A percentile compares a stretch with the other conserved stretches of the same genome.
Conservation (phyloP, 2,329 filamentous ascomycete genomes). For the Fusarium transvaalense region DNA sequence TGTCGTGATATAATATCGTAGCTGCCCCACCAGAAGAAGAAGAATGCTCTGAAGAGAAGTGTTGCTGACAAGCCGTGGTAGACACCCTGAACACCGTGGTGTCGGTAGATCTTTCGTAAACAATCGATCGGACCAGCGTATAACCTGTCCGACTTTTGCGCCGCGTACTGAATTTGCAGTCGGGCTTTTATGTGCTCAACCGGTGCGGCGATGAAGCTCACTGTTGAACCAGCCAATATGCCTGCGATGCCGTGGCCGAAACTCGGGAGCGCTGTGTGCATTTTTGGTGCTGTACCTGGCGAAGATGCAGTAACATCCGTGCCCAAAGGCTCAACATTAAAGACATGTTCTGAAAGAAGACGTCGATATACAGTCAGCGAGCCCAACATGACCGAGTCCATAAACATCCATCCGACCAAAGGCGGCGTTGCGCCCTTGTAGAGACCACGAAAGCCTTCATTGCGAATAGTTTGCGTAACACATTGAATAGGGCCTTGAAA, state of each 20-base stretch:
- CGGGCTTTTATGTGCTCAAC: constrained; percentile 96
- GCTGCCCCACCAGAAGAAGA: constrained; percentile 98
- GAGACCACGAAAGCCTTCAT: constrained; percentile 85
- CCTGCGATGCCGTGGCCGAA: constrained; percentile 90
- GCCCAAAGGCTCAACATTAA: constrained; percentile 61
- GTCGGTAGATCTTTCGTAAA: constrained; percentile 73
- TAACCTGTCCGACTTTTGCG: constrained; percentile 78
- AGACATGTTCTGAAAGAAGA: constrained; percentile 83
- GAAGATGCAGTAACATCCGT: constrained; percentile 30
- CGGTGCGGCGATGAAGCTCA: constrained; percentile 91
- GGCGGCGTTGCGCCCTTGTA: constrained; percentile 97
- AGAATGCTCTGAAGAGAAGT: constrained; percentile 89
- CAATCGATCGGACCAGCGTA: constrained; percentile 93
- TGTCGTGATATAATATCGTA: constrained; percentile 86
- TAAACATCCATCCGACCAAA: constrained; percentile 97
- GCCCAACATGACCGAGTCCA: constrained; percentile 93
- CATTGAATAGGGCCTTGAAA: constrained; percentile 92
- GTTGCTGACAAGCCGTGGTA: constrained; percentile 90
- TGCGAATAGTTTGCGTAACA: constrained; percentile 82
- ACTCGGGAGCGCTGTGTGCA: constrained; percentile 69
- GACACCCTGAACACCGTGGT: constrained; percentile 82
- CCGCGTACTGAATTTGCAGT: constrained; percentile 93
- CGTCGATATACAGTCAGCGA: constrained; percentile 91
- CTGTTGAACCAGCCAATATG: constrained; percentile 86
- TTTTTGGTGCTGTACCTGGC: constrained; percentile 18